Evolutionary conservation across 2,329 filamentous ascomycete genomes (phyloP).

Genomic region (Alternaria tenuissima): DNA sequence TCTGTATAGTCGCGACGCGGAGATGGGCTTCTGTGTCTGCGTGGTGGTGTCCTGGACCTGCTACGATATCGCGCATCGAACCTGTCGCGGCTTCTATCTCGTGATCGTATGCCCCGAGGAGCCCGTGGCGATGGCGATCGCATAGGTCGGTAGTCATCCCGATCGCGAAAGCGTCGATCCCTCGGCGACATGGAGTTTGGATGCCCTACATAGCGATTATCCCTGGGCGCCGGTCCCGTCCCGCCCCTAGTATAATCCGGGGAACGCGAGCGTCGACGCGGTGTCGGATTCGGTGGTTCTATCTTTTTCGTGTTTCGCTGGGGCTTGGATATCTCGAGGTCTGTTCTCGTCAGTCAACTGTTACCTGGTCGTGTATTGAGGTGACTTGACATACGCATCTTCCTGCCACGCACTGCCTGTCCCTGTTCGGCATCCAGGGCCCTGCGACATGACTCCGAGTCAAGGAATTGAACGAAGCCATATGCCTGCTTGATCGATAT

Average conservation of each 20-base stretch:
- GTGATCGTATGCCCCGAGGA: slow-evolving; percentile 47
- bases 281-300: slow-evolving; percentile 43
- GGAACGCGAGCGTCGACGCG: slow-evolving; percentile 67
- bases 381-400: slow-evolving; percentile 76
- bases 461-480: slow-evolving; percentile 94
- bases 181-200: slow-evolving; percentile 52
- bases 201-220: slow-evolving; percentile 50
- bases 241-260: slow-evolving; percentile 65
- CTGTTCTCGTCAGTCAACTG: slow-evolving; percentile 58
- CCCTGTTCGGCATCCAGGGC: slow-evolving; percentile 84
- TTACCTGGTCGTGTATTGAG: not conserved
- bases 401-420: slow-evolving; percentile 82
- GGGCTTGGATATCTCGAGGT: slow-evolving; percentile 87
- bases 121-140: slow-evolving; percentile 58
- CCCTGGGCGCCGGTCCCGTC: slow-evolving; percentile 57
- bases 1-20: slow-evolving; percentile 63
- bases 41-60: slow-evolving; percentile 73
- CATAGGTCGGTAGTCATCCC: slow-evolving; percentile 65
- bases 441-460: slow-evolving; percentile 73
- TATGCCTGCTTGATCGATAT: slow-evolving; percentile 97
- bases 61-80: slow-evolving; percentile 62
- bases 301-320: slow-evolving; percentile 79
- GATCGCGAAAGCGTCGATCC: slow-evolving; percentile 63
- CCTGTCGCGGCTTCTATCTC: slow-evolving; percentile 55
- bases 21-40: slow-evolving; percentile 73